phyloP scores from a whole-genome alignment of 2,329 filamentous ascomycete genomes.

The Diaporthe vexans region DNA sequence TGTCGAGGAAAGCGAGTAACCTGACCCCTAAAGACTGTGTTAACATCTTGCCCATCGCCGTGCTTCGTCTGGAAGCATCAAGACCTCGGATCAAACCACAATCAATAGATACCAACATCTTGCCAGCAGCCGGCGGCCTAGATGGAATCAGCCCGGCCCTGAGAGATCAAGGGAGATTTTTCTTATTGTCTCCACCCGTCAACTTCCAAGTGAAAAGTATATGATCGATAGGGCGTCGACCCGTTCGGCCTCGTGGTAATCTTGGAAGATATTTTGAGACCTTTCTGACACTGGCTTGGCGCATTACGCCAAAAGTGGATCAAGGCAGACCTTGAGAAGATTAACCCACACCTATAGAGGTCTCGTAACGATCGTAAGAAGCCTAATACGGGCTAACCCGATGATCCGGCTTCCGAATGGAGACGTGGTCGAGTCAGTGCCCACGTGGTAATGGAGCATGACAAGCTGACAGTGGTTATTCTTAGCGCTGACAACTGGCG shows the following conservation, averaged over 20 bases:
- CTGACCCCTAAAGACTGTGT: neutral
- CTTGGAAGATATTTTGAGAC: neutral
- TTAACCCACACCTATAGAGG: neutral
- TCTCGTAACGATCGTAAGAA: neutral
- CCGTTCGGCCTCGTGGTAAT: neutral
- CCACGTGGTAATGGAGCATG: neutral
- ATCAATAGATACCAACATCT: conserved; percentile 48
- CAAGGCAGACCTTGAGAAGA: neutral
- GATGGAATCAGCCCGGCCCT: conserved; percentile 45
- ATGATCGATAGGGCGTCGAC: neutral
- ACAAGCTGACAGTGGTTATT: neutral
- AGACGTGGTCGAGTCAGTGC: neutral
- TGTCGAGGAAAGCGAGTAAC: conserved; percentile 36
- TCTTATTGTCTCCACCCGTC: neutral
- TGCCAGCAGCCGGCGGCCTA: conserved; percentile 53
- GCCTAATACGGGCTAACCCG: neutral
- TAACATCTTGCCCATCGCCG: neutral
- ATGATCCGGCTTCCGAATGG: neutral
- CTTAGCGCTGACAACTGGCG: neutral
- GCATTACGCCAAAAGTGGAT: neutral
- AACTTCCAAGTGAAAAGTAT: neutral
- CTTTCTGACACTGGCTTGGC: neutral
- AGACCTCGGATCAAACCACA: conserved; percentile 51
- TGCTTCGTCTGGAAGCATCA: conserved; percentile 52
- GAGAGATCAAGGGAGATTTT: neutral